Evolutionary conservation across 345 rosid species (phyloP).

Genomic region (Leavenworthia alabamica): DNA sequence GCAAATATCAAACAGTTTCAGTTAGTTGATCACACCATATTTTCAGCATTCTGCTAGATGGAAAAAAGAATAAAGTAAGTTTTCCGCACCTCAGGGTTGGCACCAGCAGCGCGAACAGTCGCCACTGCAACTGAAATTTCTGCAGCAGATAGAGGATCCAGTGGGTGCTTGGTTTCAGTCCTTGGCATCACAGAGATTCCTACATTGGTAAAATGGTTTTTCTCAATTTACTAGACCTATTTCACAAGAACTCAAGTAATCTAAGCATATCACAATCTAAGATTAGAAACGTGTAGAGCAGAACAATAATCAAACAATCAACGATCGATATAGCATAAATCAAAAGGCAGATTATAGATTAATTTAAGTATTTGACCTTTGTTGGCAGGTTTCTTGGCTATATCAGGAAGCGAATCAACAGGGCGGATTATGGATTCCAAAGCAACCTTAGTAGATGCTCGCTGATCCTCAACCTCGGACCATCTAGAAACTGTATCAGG

Average conservation of each 20-base stretch:
- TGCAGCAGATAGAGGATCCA: slow-evolving; percentile 84
- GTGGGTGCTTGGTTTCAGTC: slow-evolving; percentile 74
- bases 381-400: slow-evolving; percentile 43
- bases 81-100: slow-evolving; percentile 71
- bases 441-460: slow-evolving; percentile 29
- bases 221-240: neutral
- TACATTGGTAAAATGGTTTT: slow-evolving; percentile 16
- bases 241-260: neutral
- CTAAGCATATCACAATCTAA: neutral
- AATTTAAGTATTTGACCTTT: slow-evolving; percentile 38
- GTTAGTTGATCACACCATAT: neutral
- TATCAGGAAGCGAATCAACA: slow-evolving; percentile 52
- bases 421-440: slow-evolving; percentile 53
- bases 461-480: slow-evolving; percentile 36
- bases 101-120: slow-evolving; percentile 87
- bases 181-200: slow-evolving; percentile 63
- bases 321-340: neutral
- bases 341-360: neutral
- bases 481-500: slow-evolving; percentile 37
- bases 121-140: slow-evolving; percentile 89
- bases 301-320: neutral
- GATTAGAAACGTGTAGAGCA: neutral
- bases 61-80: neutral
- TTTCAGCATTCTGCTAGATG: neutral
- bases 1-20: slow-evolving; percentile 13